Percentiles rank a stretch among this genome's conserved stretches.
phyloP scores from a whole-genome alignment of 202 grass and related monocot species.

The Schoenoplectus tabernaemontani region DNA sequence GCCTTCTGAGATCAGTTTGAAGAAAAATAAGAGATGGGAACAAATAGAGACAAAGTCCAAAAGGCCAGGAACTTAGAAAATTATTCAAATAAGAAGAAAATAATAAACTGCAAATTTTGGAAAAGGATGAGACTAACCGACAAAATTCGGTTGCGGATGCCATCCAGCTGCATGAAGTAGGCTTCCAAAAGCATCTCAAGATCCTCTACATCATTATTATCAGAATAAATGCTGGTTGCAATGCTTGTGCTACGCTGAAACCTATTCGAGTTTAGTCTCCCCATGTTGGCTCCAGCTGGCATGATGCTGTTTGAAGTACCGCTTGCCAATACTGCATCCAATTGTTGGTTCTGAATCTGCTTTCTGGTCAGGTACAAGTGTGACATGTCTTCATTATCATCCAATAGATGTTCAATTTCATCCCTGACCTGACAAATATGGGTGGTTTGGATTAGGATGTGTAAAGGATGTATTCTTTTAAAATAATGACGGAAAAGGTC shows the following conservation, averaged over 20 bases:
- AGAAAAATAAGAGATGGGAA: not conserved
- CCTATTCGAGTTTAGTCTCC: slow-evolving; percentile 54
- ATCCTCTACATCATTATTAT: slow-evolving; percentile 94
- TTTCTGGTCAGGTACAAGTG: slow-evolving; percentile 96
- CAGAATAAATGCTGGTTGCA: slow-evolving; percentile 71
- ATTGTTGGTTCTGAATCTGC: slow-evolving; percentile 82
- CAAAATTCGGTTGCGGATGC: slow-evolving; percentile 91
- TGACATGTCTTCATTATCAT: slow-evolving; percentile 94
- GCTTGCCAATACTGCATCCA: slow-evolving; percentile 69
- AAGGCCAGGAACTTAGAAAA: not conserved
- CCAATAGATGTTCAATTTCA: slow-evolving; percentile 99
- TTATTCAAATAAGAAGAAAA: not conserved
- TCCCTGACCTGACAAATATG: slow-evolving; percentile 68
- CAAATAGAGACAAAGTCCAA: not conserved
- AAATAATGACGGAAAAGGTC: not conserved
- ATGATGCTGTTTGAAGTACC: slow-evolving; percentile 75
- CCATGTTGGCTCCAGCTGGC: slow-evolving; percentile 31
- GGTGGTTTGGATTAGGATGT: not conserved
- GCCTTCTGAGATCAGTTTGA: not conserved
- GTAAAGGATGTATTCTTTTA: not conserved
- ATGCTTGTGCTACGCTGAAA: slow-evolving; percentile 51
- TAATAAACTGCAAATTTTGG: not conserved
- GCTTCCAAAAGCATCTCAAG: slow-evolving; percentile 98
- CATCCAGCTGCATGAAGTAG: slow-evolving; percentile 99
- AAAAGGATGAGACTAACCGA: slow-evolving; percentile 49